Evolutionary conservation across 768 basidiomycete species (phyloP), one percentile per base, ranked within the genome.

Genomic region (Hortiboletus campestris): DNA sequence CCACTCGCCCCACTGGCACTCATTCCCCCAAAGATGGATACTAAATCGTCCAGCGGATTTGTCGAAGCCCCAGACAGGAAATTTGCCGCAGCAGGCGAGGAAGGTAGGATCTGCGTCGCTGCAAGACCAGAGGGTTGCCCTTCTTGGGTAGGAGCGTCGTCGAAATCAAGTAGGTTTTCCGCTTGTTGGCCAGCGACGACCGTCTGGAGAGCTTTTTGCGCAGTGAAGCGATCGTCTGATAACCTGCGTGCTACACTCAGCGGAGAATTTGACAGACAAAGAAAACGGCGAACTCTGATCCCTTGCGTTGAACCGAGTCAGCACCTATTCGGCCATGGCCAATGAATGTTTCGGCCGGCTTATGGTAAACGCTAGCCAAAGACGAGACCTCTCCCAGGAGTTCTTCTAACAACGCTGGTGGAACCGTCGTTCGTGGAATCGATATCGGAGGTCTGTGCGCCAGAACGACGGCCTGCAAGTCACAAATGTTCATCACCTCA

Each of bases 331-430:
- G 81, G 9, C 97, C 96, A 60, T 85, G 85, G 0, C 96, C 97
- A 53, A 99, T 84, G 65, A 99, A 99, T 0, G 97, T 98, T 68
- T 94, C 91, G 35, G 86, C 86, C 0, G 97, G 97, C 71, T 97
- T 98, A 75, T 99, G 97, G 68, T 99, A 99, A 2, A 96, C 94
- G 67, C 94, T 96, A 6, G 94, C 92, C 19, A 98, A 75, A 42
- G 82, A 85, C 2, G 92, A 93, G 20, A 98, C 83, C 69, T 98
- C 97, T 31, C 88, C 84, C 0, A 98, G 73, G 3, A 99, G 81
- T 67, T 98, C 97, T 65, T 98, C 95, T 32, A 98, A 75, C 17
- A 98, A 74, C 0, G 84, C 91, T 2, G 92, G 82, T 0, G 95
- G 78, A 1, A 99, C 93, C 0, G 92, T 94, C 36, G 93, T 96